Conservation (phyloP, 768 basidiomycete species). For the Kwoniella europaea region DNA sequence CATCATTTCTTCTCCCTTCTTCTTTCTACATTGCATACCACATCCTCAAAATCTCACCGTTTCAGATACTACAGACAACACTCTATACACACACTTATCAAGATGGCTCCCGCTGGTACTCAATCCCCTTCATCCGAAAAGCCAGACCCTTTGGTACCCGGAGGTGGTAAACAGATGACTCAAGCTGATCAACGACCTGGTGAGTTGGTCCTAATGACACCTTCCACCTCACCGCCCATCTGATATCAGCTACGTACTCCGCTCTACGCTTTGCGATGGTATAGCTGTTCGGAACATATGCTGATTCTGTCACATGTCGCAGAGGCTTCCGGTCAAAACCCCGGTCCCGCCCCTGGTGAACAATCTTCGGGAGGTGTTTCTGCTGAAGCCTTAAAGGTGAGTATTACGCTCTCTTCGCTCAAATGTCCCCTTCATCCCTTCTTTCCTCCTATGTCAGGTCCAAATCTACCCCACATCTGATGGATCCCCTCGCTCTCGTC, state of each 20-base stretch:
- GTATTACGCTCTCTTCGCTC: neutral
- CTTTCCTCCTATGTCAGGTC: too few species aligned
- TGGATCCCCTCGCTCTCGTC: too few species aligned
- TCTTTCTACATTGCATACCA: neutral
- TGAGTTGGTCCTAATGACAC: neutral
- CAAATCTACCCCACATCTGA: neutral
- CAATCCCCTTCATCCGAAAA: slow-evolving; percentile 30
- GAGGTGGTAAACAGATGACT: slow-evolving; percentile 26
- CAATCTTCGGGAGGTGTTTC: slow-evolving; percentile 18
- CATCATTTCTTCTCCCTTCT: neutral
- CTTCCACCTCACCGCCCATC: neutral
- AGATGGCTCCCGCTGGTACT: slow-evolving; percentile 24
- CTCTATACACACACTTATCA: slow-evolving; percentile 12
- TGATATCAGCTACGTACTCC: too few species aligned
- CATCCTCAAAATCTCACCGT: neutral
- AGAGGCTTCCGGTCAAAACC: slow-evolving; percentile 7
- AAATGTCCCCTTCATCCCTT: neutral
- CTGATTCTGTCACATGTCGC: neutral
- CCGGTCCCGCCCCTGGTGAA: slow-evolving; percentile 20
- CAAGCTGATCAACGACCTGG: slow-evolving; percentile 37
- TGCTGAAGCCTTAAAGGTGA: slow-evolving; percentile 28
- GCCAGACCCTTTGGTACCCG: slow-evolving; percentile 19
- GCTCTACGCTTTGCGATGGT: too few species aligned
- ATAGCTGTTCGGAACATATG: neutral
- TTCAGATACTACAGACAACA: neutral